Conservation (phyloP, 805 yeast genomes). For the Zygosaccharomyces siamensis region DNA sequence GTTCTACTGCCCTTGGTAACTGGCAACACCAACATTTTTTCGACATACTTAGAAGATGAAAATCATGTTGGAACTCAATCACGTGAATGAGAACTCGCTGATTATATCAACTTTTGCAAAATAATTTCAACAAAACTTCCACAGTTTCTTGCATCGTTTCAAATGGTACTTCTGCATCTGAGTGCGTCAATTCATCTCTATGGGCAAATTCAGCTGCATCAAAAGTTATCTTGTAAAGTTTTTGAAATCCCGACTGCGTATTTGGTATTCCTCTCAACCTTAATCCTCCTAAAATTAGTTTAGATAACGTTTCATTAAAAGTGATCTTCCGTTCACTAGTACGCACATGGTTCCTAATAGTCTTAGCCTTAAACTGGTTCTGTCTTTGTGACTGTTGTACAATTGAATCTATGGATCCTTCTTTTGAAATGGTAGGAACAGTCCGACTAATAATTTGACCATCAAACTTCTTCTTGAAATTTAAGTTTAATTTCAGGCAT, state of each 20-base stretch:
- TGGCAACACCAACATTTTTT: neutral
- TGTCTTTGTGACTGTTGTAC: slow-evolving; percentile 21
- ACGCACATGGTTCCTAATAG: slow-evolving; percentile 19
- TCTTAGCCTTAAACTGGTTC: slow-evolving; percentile 12
- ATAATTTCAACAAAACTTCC: slow-evolving; percentile 33
- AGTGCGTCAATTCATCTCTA: slow-evolving; percentile 23
- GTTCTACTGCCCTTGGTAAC: neutral
- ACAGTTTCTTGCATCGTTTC: slow-evolving; percentile 37
- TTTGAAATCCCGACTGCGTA: slow-evolving; percentile 29
- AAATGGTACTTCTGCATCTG: slow-evolving; percentile 22
- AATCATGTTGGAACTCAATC: neutral
- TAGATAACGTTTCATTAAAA: slow-evolving; percentile 33
- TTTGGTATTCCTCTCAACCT: slow-evolving; percentile 34
- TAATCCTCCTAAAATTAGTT: slow-evolving; percentile 36
- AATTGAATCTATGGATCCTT: slow-evolving; percentile 19
- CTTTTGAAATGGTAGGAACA: slow-evolving; percentile 5
- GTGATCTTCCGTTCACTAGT: slow-evolving; percentile 25
- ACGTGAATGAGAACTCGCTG: neutral
- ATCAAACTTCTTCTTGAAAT: slow-evolving; percentile 12
- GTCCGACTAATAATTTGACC: slow-evolving; percentile 6
- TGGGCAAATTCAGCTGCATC: slow-evolving; percentile 39
- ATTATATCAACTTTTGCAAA: slow-evolving; percentile 24
- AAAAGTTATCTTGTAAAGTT: slow-evolving; percentile 36
- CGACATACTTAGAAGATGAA: neutral
- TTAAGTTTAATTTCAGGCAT: slow-evolving; percentile 11